A percentile compares a stretch with the other conserved stretches of the same genome.
These are phyloP conservation scores for Cordyceps cicadae DNA, from an alignment of 2,329 filamentous ascomycete species.

Conservation along the genomic window DNA sequence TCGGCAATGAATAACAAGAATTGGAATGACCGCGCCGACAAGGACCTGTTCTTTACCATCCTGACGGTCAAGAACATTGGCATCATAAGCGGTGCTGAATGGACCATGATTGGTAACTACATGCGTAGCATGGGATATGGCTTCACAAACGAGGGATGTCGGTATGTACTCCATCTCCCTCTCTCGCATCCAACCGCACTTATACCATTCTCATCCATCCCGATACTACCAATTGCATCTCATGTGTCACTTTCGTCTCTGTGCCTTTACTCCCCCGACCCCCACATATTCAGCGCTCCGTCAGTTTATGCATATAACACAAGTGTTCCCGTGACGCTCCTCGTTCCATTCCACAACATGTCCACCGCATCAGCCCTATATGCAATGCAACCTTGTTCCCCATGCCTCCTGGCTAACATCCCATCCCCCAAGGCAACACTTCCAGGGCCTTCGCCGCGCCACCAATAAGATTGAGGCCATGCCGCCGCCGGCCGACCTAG, in stretches of 20 bases:
- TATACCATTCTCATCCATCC: neutral
- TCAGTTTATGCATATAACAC: neutral
- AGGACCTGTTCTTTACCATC: conserved; percentile 56
- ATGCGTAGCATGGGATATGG: conserved; percentile 53
- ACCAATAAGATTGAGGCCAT: conserved; percentile 44
- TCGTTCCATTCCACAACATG: neutral
- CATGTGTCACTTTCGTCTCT: neutral
- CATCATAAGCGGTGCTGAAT: conserved; percentile 54
- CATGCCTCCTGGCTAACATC: neutral
- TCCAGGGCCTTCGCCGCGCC: conserved; percentile 48
- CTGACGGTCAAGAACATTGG: conserved; percentile 55
- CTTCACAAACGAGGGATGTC: conserved; percentile 57
- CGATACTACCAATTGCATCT: neutral
- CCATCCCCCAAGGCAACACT: conserved; percentile 42
- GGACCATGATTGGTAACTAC: conserved; percentile 52
- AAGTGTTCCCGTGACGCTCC: neutral
- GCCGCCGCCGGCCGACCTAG: conserved; percentile 24
- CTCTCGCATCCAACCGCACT: neutral
- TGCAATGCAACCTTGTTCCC: conserved; percentile 3
- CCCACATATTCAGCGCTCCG: neutral
- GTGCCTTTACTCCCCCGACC: neutral
- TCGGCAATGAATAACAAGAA: conserved; percentile 46
- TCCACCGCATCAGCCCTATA: neutral
- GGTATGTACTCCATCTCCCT: conserved; percentile 31
- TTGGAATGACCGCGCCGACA: conserved; percentile 54